A percentile compares a stretch with the other conserved stretches of the same genome.
These are phyloP conservation scores for Gentiana macrophylla DNA, from an alignment of 257 asterid species.

Conservation along the genomic window DNA sequence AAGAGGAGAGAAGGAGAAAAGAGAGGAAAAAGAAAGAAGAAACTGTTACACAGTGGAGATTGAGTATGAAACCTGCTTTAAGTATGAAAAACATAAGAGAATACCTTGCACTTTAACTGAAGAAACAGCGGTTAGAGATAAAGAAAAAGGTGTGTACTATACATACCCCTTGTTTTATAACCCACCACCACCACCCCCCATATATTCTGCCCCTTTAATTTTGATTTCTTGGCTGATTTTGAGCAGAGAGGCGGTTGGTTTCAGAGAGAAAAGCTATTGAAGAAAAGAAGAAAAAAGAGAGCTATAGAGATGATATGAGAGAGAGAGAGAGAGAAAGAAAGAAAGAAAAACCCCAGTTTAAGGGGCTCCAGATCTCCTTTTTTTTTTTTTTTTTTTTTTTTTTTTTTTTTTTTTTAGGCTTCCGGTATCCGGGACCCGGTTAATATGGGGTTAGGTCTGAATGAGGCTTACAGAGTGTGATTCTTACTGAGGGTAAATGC, in stretches of 20 bases:
- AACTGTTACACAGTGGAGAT: conserved; percentile 16
- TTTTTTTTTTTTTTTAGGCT: no score
- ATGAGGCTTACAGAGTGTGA: no score
- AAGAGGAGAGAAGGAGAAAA: background rate
- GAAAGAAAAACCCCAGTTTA: conserved; percentile 17
- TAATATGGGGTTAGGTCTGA: no score
- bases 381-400: conserved; percentile 19
- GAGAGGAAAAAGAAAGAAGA: conserved; percentile 13
- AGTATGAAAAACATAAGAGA: conserved; percentile 38
- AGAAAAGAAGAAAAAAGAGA: conserved; percentile 1
- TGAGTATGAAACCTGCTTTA: conserved; percentile 49
- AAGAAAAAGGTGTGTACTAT: conserved; percentile 44
- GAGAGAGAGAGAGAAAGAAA: conserved; percentile 16
- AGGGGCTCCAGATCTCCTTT: conserved; percentile 9
- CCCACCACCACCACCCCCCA: conserved; percentile 11
- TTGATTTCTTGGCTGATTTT: conserved; percentile 49
- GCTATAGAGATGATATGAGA: background rate
- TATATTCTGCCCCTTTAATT: conserved; percentile 13
- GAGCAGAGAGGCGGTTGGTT: conserved; percentile 29
- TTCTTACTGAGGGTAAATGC: no score
- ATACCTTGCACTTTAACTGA: conserved; percentile 69
- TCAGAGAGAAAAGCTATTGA: conserved; percentile 4
- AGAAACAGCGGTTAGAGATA: conserved; percentile 28
- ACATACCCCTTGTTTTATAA: background rate
- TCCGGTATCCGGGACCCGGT: no score